phyloP scores from a whole-genome alignment of 2,329 filamentous ascomycete genomes.

The Aspergillus novofumigatus region DNA sequence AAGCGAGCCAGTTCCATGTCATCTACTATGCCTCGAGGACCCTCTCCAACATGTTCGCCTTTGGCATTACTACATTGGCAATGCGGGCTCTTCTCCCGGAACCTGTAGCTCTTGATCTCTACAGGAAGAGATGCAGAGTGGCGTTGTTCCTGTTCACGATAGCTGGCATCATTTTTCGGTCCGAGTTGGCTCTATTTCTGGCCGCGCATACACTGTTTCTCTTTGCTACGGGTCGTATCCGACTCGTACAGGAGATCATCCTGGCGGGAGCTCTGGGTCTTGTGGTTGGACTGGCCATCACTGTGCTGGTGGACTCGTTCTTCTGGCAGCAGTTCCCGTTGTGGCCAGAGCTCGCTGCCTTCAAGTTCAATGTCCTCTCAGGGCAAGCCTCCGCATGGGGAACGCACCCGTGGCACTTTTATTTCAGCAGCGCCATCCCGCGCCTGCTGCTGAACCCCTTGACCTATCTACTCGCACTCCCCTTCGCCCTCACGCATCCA shows the following conservation, averaged over 20 bases:
- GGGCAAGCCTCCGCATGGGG: constrained; percentile 87
- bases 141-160: constrained; percentile 73
- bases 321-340: constrained; percentile 78
- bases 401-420: constrained; percentile 77
- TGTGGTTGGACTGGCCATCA: constrained; percentile 61
- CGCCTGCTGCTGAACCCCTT: constrained; percentile 79
- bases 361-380: constrained; percentile 85
- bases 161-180: constrained; percentile 79
- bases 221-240: constrained; percentile 53
- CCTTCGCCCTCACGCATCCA: constrained; percentile 48
- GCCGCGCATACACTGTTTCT: constrained; percentile 63
- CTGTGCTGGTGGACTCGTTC: constrained; percentile 78
- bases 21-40: constrained; percentile 90
- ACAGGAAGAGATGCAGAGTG: constrained; percentile 53
- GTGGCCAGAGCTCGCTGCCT: constrained; percentile 88
- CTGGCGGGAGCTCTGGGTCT: constrained; percentile 63
- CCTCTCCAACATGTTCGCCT: constrained; percentile 94
- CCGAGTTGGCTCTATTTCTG: constrained; percentile 80
- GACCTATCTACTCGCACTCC: constrained; percentile 50
- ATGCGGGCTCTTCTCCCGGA: constrained; percentile 50
- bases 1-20: constrained; percentile 84
- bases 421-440: constrained; percentile 76
- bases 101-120: constrained; percentile 14
- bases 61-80: constrained; percentile 56
- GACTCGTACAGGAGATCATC: constrained; percentile 54